Evolutionary conservation across 176 grass and related monocot species (phyloP), one percentile per base, ranked within the genome.

Genomic region (Chloris gayana): DNA sequence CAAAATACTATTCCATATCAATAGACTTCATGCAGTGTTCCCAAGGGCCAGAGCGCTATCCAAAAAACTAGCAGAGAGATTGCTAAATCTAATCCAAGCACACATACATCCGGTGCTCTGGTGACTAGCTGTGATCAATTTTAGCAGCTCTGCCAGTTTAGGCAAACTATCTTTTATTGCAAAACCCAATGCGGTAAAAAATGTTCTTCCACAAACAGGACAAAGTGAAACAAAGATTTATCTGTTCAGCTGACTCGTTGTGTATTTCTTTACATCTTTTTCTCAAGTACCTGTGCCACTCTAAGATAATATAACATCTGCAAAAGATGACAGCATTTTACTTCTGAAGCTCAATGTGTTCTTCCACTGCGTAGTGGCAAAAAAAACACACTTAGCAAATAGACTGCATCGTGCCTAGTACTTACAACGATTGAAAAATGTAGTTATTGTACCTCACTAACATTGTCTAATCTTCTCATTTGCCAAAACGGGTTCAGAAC

Each of bases 401-500:
- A 80, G 17, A 21, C 53, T 26, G 32, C 67, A 84, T 63, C 49
- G 70, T 1, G 21, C 50, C n/a, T 51, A 68, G 39, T 50, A 22
- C 38, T 68, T 25, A 25, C 27, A 50, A 0, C 53, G 34, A 41
- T 44, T 14, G 10, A 64, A 72, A 72, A 54, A 69, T 10, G 44
- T 56, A 31, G 32, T 15, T 46, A 22, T 63, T 27, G 51, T 21
- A 3, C 9, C 14, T 54, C 44, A 2, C 42, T 27, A 72, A 42
- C n/a, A 0, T 85, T 45, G 10, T 0, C 63, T 38, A 73, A 24
- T 65, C 67, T 64, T 49, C 72, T 71, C 37, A 58, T 64, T 9
- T 85, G 27, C 27, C 41, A 80, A 80, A 71, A 76, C 25, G n/a
- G 38, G 71, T 19, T 34, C 33, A 71, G 17, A 46, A 35, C 54